Base-by-base conservation (phyloP, 331 rosid species). In the Ulmus americana region DNA sequence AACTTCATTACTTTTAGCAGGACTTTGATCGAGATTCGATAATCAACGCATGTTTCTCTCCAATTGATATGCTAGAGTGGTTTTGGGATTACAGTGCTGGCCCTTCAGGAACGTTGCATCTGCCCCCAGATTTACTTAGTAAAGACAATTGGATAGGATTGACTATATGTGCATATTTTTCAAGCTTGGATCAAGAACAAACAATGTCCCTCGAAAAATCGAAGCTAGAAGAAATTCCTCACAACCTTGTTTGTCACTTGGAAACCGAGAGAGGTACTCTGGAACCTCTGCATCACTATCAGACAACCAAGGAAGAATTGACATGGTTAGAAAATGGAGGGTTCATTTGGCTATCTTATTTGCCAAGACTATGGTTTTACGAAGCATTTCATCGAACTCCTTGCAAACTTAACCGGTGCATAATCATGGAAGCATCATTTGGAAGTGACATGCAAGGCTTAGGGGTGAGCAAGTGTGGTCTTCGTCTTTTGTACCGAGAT, bases 321-420 rank as follows among this genome's bases (percentile, higher is more conserved):
- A 38, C 12, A 5, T 48, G 52, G 72, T 22, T 65, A 49, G 20
- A 43, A 50, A 45, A 22, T 13, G 15, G 55, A 16, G 71, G 55
- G 8, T 65, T 73, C 35, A 22, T 65, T 22, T 73, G 78, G 69
- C 7, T 67, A 0, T 66, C 59, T 20, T 73, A 51, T 51, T 59
- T 15, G 42, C 78, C 78, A 12, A 42, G 53, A 22, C 8, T 14
- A 0, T 44, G 38, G 51, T 66, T 58, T 53, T 16, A 39, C 10
- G 2, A 50, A 50, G 55, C 18, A 13, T 4, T 3, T 50, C 55
- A 12, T 48, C 16, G 6, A 50, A 22, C 55, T 4, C 20, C 28
- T 5, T 50, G 60, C 8, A 22, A 18, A 10, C 10, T 73, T n/a
- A 43, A 69, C 11, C 63, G 52, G 0, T 5, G 45, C 38, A 49